Percentiles rank a stretch among this genome's conserved stretches.
These are phyloP conservation scores for Aspergillus olivimuriae DNA, from an alignment of 495 filamentous ascomycete species.

Conservation along the genomic window DNA sequence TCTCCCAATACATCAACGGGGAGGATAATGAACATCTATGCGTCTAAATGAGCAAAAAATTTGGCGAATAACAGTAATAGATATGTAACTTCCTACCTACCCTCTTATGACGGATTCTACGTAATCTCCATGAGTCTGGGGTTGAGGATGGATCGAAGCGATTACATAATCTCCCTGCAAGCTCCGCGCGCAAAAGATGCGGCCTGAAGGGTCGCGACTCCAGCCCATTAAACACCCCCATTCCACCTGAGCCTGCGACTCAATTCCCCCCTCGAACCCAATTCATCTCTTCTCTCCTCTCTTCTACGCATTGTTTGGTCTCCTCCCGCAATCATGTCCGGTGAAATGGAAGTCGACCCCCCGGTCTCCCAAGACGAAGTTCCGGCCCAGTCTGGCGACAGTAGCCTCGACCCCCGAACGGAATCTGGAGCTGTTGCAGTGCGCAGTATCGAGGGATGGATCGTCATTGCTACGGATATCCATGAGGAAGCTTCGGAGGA, in stretches of 20 bases:
- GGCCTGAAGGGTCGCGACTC: too few relatives aligned
- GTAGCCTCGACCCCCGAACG: conserved; percentile 63
- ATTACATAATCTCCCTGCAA: conserved; percentile 15
- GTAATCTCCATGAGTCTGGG: too few relatives aligned
- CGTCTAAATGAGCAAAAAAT: too few relatives aligned
- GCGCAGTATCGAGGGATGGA: conserved; percentile 98
- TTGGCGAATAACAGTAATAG: too few relatives aligned
- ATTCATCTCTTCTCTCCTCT: not conserved
- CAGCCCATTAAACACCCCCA: not conserved
- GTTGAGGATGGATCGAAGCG: too few relatives aligned
- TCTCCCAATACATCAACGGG: too few relatives aligned
- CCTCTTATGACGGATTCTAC: too few relatives aligned
- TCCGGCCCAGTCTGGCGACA: conserved; percentile 45
- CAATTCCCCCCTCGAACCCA: not conserved
- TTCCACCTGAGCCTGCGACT: not conserved
- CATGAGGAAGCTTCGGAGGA: conserved; percentile 98
- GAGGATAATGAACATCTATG: too few relatives aligned
- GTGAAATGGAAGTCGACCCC: conserved; percentile 78
- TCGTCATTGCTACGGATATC: conserved; percentile 91
- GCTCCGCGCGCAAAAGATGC: conserved; percentile 3
- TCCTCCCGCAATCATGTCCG: conserved; percentile 48
- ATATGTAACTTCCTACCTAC: too few relatives aligned
- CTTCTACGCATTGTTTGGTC: too few relatives aligned
- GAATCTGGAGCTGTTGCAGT: conserved; percentile 79
- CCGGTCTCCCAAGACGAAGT: conserved; percentile 41